Conservation (phyloP, 345 rosid species). For the Salix exigua region DNA sequence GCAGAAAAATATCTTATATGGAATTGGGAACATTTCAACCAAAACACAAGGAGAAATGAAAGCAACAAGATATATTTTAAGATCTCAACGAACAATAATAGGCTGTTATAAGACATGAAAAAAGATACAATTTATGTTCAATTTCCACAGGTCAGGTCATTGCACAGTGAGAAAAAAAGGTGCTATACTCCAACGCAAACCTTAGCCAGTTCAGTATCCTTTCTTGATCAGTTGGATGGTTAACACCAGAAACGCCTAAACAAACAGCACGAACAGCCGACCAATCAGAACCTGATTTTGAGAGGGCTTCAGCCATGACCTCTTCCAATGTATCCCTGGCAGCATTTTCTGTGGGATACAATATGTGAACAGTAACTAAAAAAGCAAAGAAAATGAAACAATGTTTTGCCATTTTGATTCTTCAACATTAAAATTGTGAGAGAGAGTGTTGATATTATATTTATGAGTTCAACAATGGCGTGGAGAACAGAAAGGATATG, state of each 20-base stretch:
- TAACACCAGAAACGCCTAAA: conserved; percentile 93
- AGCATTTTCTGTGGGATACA: conserved; percentile 53
- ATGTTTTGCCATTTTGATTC: not conserved
- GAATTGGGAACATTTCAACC: not conserved
- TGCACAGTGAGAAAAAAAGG: not conserved
- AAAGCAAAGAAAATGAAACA: not conserved
- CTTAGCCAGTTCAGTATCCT: conserved; percentile 80
- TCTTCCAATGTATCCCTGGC: conserved; percentile 79
- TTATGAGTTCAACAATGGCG: not conserved
- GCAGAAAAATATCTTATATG: not conserved
- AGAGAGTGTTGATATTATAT: not conserved
- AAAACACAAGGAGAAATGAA: not conserved
- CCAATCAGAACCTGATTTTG: conserved; percentile 53
- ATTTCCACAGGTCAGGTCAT: not conserved
- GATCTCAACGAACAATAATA: not conserved
- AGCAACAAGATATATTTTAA: not conserved
- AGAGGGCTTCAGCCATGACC: conserved; percentile 80
- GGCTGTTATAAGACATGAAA: not conserved
- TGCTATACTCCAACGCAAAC: conserved; percentile 25
- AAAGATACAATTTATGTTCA: not conserved
- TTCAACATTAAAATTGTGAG: not conserved
- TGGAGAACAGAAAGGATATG: not conserved
- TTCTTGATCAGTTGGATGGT: conserved; percentile 85
- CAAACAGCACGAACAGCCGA: conserved; percentile 80
- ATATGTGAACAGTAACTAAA: conserved; percentile 3